A percentile compares a stretch with the other conserved stretches of the same genome.
Evolutionary conservation across 2,329 filamentous ascomycete species (phyloP).

Genomic region (Xylariaceae sp.): DNA sequence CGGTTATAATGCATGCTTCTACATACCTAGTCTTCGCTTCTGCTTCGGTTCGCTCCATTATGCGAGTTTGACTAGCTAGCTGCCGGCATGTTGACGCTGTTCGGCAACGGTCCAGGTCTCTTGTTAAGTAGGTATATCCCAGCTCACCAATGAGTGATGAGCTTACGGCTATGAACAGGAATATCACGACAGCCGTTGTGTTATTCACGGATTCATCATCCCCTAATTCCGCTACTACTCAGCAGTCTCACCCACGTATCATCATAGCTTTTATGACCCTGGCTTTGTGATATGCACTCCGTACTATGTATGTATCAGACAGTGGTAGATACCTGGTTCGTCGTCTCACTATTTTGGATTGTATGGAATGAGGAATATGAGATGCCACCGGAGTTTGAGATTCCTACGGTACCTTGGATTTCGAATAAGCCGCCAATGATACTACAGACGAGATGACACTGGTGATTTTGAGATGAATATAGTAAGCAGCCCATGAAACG

Average conservation of each 20-base stretch:
- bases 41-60: too few species aligned
- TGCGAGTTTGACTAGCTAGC: too few species aligned
- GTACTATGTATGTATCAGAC: background rate
- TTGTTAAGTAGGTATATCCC: background rate
- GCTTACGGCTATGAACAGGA: background rate
- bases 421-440: constrained; percentile 9
- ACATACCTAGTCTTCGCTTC: too few species aligned
- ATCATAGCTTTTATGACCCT: constrained; percentile 15
- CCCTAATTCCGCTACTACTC: background rate
- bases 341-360: constrained; percentile 21
- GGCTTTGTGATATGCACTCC: background rate
- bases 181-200: background rate
- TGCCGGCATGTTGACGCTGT: background rate
- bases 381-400: background rate
- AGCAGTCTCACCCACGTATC: constrained; percentile 5
- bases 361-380: constrained; percentile 9
- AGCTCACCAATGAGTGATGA: background rate
- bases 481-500: constrained; percentile 14
- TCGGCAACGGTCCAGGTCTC: background rate
- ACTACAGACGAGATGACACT: background rate
- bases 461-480: constrained; percentile 19
- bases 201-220: background rate
- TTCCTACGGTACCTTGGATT: background rate
- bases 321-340: background rate
- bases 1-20: too few species aligned